Base-by-base conservation (phyloP, 1,284 basidiomycete species). In the Ganoderma resinaceum region DNA sequence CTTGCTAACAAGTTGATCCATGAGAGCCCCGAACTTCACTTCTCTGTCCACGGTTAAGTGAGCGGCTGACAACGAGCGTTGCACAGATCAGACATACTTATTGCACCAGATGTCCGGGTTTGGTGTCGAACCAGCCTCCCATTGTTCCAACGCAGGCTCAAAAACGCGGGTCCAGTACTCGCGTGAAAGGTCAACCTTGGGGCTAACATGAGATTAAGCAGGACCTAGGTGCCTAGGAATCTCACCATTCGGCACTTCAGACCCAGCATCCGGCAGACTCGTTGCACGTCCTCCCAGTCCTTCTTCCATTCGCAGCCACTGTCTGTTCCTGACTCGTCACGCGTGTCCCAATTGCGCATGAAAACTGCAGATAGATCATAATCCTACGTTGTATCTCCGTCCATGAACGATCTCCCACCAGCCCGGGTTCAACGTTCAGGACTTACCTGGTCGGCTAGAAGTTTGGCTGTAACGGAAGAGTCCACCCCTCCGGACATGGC, bases 401-500 rank as follows among this genome's bases (percentile, higher is more conserved):
- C 33, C 40, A 33, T 9, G 6, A 42, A 7, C 29, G 43, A 4
- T n/a, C 14, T 29, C 38, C n/a, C 14, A 14, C 23, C 11, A 29
- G 6, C 38, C 14, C 12, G 38, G 5, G 43, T 18, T 7, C n/a
- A 57, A 43, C n/a, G n/a, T n/a, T n/a, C n/a, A n/a, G 43, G 20
- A 8, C 52, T 23, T 23, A 92, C 93, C 78, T 91, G 79, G 60
- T 91, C 85, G 20, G 90, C 83, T n/a, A 97, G 81, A 26, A 97
- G 80, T 64, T 85, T 85, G 9, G 95, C 93, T 0, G 92, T 85
- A 7, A 96, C 94, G 3, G 94, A 95, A 1, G 96, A 98, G 80
- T 99, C 97, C 4, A 99, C 97, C 0, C 97, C 97, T 43, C 97
- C 97, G 0, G 95, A 98, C 93, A 98, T 96, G 37, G 94, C 96